Percentiles rank a stretch among this genome's conserved stretches.
These are phyloP conservation scores for Paecilomyces dactylethromorphus DNA, from an alignment of 2,329 filamentous ascomycete genomes.

Conservation along the genomic window DNA sequence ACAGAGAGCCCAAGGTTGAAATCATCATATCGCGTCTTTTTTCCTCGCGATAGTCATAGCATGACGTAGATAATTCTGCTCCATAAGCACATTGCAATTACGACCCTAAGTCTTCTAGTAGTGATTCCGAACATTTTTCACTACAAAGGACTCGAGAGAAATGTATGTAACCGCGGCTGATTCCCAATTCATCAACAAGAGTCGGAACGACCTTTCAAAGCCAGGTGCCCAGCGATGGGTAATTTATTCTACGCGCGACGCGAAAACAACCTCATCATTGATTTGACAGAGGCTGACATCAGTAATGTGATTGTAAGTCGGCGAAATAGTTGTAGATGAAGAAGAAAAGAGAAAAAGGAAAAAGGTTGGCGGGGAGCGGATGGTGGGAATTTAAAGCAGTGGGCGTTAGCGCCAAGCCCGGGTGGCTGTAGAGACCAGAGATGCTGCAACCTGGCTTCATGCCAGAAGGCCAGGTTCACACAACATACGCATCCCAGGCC, in stretches of 20 bases:
- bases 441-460: slow-evolving; percentile 43
- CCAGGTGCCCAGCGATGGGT: slow-evolving; percentile 68
- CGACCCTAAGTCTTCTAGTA: neutral
- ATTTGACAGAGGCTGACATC: slow-evolving; percentile 47
- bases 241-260: slow-evolving; percentile 59
- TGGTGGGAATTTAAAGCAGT: slow-evolving; percentile 19
- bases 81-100: neutral
- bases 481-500: slow-evolving; percentile 24
- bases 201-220: slow-evolving; percentile 59
- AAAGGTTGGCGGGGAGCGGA: slow-evolving; percentile 22
- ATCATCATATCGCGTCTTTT: neutral
- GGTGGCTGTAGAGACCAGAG: slow-evolving; percentile 24
- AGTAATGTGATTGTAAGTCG: slow-evolving; percentile 56
- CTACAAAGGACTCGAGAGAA: neutral
- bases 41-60: neutral
- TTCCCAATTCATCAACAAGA: slow-evolving; percentile 60
- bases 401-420: slow-evolving; percentile 19
- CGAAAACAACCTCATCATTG: slow-evolving; percentile 57
- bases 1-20: neutral
- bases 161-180: slow-evolving; percentile 61
- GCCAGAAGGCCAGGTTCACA: slow-evolving; percentile 25
- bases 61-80: neutral
- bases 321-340: slow-evolving; percentile 40
- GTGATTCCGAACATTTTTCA: neutral
- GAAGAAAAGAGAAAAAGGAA: slow-evolving; percentile 30